Base-by-base conservation (phyloP, 257 asterid genomes). In the Thymus quinquecostatus region DNA sequence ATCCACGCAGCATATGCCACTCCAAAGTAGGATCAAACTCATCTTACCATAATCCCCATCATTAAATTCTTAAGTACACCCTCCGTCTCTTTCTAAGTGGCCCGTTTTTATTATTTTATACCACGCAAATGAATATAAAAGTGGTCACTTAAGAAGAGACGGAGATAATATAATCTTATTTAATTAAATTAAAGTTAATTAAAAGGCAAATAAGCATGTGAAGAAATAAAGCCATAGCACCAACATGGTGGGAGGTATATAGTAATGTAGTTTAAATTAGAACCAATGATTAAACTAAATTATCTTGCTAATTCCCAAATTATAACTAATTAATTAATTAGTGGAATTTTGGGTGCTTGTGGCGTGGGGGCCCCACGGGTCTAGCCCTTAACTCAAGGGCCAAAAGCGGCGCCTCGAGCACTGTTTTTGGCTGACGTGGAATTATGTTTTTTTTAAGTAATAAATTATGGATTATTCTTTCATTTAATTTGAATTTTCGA, bases 221-320 rank as follows among this genome's bases (percentile, higher is more conserved):
- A 64, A 56, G 58, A 64, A 75, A 44, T 69, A 76, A 76, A 76
- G 80, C 14, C 43, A 47, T 3, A 59, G 72, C 80, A 76, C 80
- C 61, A 76, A 21, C 58, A 36, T 70, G 73, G 77, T 70, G 73
- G 77, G 41, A 36, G 41, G 65, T 29, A 70, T 76, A 57, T 56
- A 70, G 12, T 58, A 70, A 56, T 11, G 56, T 12, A 64, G 43
- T 76, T 71, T 64, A 56, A 64, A 55, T 64, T 70, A 70, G 73
- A 57, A 21, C 76, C 76, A 1, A 12, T 70, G 32, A 65, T 76
- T 76, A 69, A 76, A 69, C 73, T 70, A 70, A 64, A 64, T 76
- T 76, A 76, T 76, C 80, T 76, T 49, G 14, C 4, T 62, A 61
- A 63, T 6, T 38, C 50, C 49, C 54, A 58, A n/a, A 59, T 27